phyloP scores from a whole-genome alignment of 2,329 filamentous ascomycete species.

The Fusarium pseudoanthophilum region DNA sequence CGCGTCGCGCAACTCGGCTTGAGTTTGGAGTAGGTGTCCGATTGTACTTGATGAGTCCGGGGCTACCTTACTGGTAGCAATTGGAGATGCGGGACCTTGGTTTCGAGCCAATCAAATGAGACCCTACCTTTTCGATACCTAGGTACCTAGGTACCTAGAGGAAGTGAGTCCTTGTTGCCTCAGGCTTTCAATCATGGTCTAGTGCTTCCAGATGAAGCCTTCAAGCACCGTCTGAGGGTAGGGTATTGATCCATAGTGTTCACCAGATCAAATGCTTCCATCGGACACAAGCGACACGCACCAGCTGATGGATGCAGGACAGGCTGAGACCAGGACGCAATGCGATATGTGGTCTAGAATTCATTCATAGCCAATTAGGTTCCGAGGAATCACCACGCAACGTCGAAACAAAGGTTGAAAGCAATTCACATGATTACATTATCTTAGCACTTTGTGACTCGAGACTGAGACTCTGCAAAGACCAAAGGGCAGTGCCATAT shows the following conservation, averaged over 20 bases:
- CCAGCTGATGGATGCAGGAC: not conserved
- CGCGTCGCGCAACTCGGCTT: constrained; percentile 42
- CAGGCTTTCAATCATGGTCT: not conserved
- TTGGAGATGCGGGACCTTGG: constrained; percentile 10
- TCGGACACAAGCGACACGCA: not conserved
- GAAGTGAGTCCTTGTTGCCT: not conserved
- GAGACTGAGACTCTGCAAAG: not conserved
- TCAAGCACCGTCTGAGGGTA: not conserved
- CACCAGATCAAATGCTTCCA: not conserved
- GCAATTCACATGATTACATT: constrained; percentile 15
- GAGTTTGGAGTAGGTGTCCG: constrained; percentile 18
- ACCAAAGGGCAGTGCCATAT: not conserved
- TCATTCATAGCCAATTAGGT: constrained; percentile 5
- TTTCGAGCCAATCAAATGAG: not conserved
- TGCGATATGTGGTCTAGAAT: not conserved
- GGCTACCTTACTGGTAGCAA: not conserved
- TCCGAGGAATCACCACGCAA: constrained; percentile 6
- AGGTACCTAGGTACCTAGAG: too few species aligned
- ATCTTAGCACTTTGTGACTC: not conserved
- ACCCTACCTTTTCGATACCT: not conserved
- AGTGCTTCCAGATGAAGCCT: not conserved
- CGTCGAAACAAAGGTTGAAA: not conserved
- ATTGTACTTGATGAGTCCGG: not conserved
- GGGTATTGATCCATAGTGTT: not conserved
- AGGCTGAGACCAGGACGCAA: not conserved